Percentiles rank a stretch among this genome's conserved stretches.
Conservation (phyloP, 2,329 filamentous ascomycete species). For the Graphilbum sp. region DNA sequence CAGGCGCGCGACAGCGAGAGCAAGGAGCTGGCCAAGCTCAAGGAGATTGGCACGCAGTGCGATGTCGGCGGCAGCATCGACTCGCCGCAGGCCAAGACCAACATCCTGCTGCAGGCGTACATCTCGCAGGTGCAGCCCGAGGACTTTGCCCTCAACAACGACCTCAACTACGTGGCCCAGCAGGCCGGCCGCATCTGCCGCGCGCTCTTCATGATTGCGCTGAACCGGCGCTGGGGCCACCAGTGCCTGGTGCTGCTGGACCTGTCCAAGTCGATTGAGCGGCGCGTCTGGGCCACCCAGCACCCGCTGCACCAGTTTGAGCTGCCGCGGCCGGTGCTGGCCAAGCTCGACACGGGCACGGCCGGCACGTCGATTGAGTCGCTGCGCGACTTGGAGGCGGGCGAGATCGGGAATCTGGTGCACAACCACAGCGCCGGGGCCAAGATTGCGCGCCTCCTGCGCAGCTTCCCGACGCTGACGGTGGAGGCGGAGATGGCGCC, state of each 20-base stretch:
- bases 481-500: conserved; percentile 92
- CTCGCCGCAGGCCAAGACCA: conserved; percentile 76
- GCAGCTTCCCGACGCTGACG: conserved; percentile 81
- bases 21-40: conserved; percentile 65
- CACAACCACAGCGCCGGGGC: conserved; percentile 80
- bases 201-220: conserved; percentile 90
- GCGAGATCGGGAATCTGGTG: conserved; percentile 79
- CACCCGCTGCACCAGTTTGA: conserved; percentile 95
- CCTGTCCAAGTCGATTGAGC: conserved; percentile 93
- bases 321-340: conserved; percentile 65
- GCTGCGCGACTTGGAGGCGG: conserved; percentile 81
- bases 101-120: conserved; percentile 85
- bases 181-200: conserved; percentile 90
- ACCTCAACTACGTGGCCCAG: conserved; percentile 88
- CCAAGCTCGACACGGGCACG: conserved; percentile 57
- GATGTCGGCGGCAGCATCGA: conserved; percentile 59
- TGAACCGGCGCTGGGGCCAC: conserved; percentile 90
- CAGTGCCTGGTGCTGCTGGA: conserved; percentile 85
- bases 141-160: conserved; percentile 85
- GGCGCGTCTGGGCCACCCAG: conserved; percentile 85
- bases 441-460: conserved; percentile 63
- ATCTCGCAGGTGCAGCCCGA: conserved; percentile 79
- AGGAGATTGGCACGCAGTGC: conserved; percentile 57
- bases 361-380: conserved; percentile 51
- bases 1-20: conserved; percentile 82